A percentile compares a stretch with the other conserved stretches of the same genome.
Evolutionary conservation across 169 alveolate genomes (phyloP).

Genomic region (Plasmodium knowlesi): DNA sequence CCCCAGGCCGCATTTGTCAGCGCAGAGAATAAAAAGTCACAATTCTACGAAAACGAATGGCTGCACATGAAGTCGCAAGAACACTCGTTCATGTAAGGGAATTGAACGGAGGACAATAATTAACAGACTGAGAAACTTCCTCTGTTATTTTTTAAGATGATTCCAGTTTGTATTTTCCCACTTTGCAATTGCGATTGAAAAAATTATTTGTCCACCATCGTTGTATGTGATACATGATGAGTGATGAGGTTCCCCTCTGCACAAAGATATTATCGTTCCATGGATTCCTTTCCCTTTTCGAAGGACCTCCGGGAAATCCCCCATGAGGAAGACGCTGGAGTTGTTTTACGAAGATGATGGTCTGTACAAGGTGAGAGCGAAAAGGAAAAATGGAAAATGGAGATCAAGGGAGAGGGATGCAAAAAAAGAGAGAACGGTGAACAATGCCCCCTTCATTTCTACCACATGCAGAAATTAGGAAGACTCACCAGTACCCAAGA

Average conservation of each 20-base stretch:
- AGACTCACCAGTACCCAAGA: conserved; percentile 30
- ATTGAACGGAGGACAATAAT: not conserved
- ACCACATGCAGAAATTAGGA: conserved; percentile 46
- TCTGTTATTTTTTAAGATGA: not conserved
- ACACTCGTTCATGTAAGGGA: conserved; percentile 40
- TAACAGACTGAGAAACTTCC: not conserved
- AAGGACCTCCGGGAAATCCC: conserved; percentile 46
- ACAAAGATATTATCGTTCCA: not conserved
- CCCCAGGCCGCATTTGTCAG: conserved; percentile 46
- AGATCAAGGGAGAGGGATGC: not conserved
- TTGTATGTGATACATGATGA: not conserved
- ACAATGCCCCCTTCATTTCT: not conserved
- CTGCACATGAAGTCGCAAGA: conserved; percentile 64
- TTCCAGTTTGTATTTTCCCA: not conserved
- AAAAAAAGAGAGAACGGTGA: not conserved
- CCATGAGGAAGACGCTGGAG: conserved; percentile 50
- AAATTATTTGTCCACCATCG: not conserved
- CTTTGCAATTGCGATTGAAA: not conserved
- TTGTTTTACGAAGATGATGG: conserved; percentile 34
- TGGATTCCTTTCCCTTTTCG: conserved; percentile 10
- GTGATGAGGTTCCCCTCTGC: not conserved
- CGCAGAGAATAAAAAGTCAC: conserved; percentile 47
- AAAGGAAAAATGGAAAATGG: not conserved
- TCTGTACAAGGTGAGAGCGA: conserved; percentile 3
- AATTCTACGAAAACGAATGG: conserved; percentile 68